Percentiles rank a stretch among this genome's conserved stretches.
phyloP scores from a whole-genome alignment of 2,329 filamentous ascomycete genomes.

The Emmonsiellopsis sp. region DNA sequence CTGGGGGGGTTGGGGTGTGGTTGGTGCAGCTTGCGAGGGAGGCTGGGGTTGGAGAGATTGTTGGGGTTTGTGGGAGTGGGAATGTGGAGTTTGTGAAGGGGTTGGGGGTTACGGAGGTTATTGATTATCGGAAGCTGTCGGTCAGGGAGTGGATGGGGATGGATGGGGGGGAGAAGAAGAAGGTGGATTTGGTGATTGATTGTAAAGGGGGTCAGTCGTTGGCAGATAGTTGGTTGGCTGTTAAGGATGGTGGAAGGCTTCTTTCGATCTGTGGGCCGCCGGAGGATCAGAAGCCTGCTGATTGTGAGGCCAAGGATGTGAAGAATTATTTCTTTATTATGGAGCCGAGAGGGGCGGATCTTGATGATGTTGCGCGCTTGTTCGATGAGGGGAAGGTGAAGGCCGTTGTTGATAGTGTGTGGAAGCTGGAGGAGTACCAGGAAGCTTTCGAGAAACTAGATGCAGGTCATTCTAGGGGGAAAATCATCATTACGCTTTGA shows the following conservation, averaged over 20 bases:
- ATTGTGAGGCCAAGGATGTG: conserved; percentile 16
- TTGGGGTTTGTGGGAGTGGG: conserved; percentile 25
- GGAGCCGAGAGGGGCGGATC: conserved; percentile 24
- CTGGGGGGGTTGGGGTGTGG: conserved; percentile 37
- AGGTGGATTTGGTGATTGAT: conserved; percentile 38
- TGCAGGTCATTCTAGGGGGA: conserved; percentile 32
- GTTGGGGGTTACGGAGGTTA: conserved; percentile 32
- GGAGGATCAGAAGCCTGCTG: conserved; percentile 19
- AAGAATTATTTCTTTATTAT: conserved; percentile 34
- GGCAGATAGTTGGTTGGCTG: conserved; percentile 31
- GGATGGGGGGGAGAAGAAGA: conserved; percentile 12
- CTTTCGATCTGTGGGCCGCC: conserved; percentile 33
- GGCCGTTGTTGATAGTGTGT: conserved; percentile 32
- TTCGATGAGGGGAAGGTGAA: conserved; percentile 29
- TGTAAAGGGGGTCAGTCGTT: conserved; percentile 32
- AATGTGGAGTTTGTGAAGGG: conserved; percentile 31
- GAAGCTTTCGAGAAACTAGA: conserved; percentile 30
- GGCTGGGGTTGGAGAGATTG: conserved; percentile 28
- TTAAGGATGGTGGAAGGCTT: conserved; percentile 26
- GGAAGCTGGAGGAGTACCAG: conserved; percentile 29
- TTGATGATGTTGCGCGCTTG: conserved; percentile 27
- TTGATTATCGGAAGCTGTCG: conserved; percentile 29
- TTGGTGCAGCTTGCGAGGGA: conserved; percentile 31
- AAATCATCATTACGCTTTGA: conserved; percentile 25
- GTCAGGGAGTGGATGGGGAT: conserved; percentile 24